Base-by-base conservation (phyloP, 1,284 basidiomycete species). In the Pterulicium gracile region DNA sequence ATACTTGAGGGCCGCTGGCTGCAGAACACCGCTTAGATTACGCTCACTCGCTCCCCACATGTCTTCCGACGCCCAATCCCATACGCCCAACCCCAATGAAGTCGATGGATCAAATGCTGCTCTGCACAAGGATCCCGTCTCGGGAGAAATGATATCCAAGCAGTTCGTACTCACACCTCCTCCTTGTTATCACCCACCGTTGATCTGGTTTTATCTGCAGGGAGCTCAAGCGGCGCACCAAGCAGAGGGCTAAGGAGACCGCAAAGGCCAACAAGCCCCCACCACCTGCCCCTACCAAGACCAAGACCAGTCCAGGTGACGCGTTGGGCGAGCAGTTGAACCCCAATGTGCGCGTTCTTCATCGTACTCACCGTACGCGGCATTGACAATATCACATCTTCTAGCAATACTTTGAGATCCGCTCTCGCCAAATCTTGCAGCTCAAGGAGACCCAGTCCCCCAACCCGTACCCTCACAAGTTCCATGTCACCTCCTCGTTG, bases 391-490 rank as follows among this genome's bases (percentile, higher is more conserved):
- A n/a, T n/a, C n/a, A n/a, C n/a, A n/a, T n/a, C n/a, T n/a, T 24
- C 17, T 54, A 95, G 91, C 91, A 96, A 87, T 99, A 97, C 75
- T 95, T 88, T 65, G 93, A 98, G 64, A 72, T 93, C 54, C 83
- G 96, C 55, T 88, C 83, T 43, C 80, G 92, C 49, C 82, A 88
- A 58, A 93, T 99, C 58, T 79, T 83, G 55, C 81, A 82, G 56
- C 76, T 98, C 50, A 85, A 92, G 63, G 76, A 87, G 62, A 87
- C 88, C 42, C 83, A 87, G 63, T 67, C 78, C 23, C 92, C 91
- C 3, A 90, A 95, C 62, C 95, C 96, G 2, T 99, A 98, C 72
- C 95, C 96, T 17, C 96, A 99, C 82, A 99, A 99, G 78, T 99
- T 98, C 72, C 66, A 96, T 58, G 93, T 96, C 39, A 73, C 85